Base-by-base conservation (phyloP, 73 alveolate genomes). In the Breviolum minutum region DNA sequence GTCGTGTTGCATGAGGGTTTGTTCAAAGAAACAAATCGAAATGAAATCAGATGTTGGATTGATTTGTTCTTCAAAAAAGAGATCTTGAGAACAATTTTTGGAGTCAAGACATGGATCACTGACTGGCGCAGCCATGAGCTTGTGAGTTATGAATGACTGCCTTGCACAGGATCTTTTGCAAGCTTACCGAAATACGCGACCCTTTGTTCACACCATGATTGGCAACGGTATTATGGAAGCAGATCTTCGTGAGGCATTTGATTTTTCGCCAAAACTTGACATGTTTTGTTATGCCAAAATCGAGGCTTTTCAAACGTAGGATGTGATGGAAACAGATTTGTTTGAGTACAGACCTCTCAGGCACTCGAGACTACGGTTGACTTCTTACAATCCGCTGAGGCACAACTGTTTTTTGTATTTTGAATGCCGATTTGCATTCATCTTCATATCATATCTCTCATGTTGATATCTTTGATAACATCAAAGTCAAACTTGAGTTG, bases 321-420 rank as follows among this genome's bases (percentile, higher is more conserved):
- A 66, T 17, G 17, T 14, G n/a, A 17, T 68, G 17, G 77, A 14
- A 22, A 14, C 1, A 68, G n/a, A 22, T 68, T 4, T 68, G 77
- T 17, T 68, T 68, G 77, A 14, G 77, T 40, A 40, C 54, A 68
- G 24, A 22, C 77, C 77, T 17, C 8, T 68, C 77, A 68, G 77
- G 77, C 77, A 22, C 4, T 79, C 29, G 87, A 79, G 63, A 32
- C 63, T 30, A 22, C 87, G 64, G 87, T 79, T 19, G 66, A 79
- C 87, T 79, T 79, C 64, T 26, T 79, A 20, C 87, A 79, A 63
- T 79, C 87, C 27, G 61, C 87, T 13, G 87, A 79, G 87, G 87
- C 40, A 24, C 82, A 22, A 73, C 82, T 24, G 54, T 73, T 73
- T 19, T 66, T 66, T 17, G 17, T 66, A 11, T 66, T 17, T 17